Conservation (phyloP, 306 rosid genomes). For the Begonia loranthoides region DNA sequence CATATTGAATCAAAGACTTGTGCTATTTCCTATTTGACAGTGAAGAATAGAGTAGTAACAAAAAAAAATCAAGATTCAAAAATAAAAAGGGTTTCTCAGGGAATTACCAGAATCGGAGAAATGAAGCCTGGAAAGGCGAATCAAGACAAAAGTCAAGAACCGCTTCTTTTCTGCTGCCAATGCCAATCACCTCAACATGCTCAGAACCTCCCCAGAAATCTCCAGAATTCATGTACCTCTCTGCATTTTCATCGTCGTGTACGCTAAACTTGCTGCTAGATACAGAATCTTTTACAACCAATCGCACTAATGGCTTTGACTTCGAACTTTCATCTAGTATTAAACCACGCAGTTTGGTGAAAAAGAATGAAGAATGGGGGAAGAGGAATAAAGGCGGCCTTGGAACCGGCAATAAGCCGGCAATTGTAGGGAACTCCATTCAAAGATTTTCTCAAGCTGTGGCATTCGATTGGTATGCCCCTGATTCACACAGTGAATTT, state of each 20-base stretch:
- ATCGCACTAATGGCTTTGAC: constrained; percentile 19
- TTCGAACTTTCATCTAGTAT: constrained; percentile 7
- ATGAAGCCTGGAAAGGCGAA: constrained; percentile 43
- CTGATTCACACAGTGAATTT: no score
- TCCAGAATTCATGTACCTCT: constrained; percentile 14
- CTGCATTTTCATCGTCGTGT: constrained; percentile 8
- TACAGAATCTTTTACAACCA: constrained; percentile 14
- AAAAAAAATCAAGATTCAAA: no score
- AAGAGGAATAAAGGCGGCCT: constrained; percentile 14
- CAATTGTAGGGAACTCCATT: constrained; percentile 41
- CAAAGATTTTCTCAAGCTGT: neutral
- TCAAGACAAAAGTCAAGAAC: constrained; percentile 62
- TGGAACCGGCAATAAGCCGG: constrained; percentile 20
- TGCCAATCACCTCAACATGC: constrained; percentile 55
- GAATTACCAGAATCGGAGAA: constrained; percentile 48
- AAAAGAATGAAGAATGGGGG: constrained; percentile 26
- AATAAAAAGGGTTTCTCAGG: no score
- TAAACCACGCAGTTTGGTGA: constrained; percentile 11
- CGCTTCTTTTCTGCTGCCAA: constrained; percentile 86
- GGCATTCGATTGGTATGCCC: neutral
- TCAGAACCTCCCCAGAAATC: constrained; percentile 33
- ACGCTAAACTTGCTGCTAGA: constrained; percentile 13
- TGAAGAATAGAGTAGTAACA: no score
- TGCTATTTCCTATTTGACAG: no score
- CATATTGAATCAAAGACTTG: no score